These are phyloP conservation scores for Artomyces pyxidatus DNA, from an alignment of 768 basidiomycete species.

Conservation along the genomic window DNA sequence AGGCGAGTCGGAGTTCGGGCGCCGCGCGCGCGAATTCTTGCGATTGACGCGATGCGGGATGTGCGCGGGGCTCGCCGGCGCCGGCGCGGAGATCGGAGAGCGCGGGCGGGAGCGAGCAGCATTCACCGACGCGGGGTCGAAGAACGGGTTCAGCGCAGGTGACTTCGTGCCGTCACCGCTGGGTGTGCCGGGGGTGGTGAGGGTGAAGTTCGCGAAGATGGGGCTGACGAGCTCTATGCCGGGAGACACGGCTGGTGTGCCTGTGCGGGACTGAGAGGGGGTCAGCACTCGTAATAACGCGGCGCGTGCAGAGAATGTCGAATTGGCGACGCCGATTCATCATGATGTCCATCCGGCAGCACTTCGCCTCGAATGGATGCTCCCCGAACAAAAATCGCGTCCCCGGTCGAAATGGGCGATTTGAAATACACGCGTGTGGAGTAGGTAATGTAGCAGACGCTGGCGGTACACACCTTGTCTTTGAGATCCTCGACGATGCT, in stretches of 20 bases:
- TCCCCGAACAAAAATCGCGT: too few species aligned
- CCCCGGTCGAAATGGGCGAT: too few species aligned
- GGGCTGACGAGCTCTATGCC: conserved; percentile 45
- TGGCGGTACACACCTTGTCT: conserved; percentile 42
- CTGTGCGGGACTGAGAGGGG: conserved; percentile 29
- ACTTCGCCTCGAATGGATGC: too few species aligned
- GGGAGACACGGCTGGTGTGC: conserved; percentile 32
- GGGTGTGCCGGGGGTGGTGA: conserved; percentile 12
- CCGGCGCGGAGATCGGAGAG: conserved; percentile 18
- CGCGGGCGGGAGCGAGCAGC: conserved; percentile 13
- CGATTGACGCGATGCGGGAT: conserved; percentile 35
- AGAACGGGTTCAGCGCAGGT: conserved; percentile 17
- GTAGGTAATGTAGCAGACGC: neutral
- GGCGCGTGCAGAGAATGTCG: too few species aligned
- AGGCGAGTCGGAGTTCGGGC: conserved; percentile 28
- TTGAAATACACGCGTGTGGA: neutral
- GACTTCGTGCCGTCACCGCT: conserved; percentile 9
- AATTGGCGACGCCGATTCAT: too few species aligned
- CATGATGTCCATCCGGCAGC: too few species aligned
- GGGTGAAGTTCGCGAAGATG: conserved; percentile 36
- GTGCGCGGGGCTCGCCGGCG: conserved; percentile 23
- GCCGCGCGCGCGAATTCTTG: conserved; percentile 43
- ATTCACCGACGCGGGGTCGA: conserved; percentile 9
- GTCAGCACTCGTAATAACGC: too few species aligned
- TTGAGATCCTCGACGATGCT: conserved; percentile 77